Evolutionary conservation across 805 yeast species (phyloP).

Genomic region (Metschnikowia colocasiae): DNA sequence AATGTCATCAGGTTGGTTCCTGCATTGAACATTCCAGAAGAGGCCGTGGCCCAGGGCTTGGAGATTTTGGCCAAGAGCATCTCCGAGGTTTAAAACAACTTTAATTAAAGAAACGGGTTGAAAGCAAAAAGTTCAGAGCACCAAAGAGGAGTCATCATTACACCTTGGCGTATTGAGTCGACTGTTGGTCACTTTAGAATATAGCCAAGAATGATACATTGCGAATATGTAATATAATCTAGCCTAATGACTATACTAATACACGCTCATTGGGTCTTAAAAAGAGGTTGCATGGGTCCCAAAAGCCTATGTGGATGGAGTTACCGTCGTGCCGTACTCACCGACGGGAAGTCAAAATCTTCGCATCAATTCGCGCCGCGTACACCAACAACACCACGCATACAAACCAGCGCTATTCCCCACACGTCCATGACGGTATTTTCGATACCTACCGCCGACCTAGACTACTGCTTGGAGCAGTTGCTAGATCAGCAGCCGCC

Average conservation of each 20-base stretch:
- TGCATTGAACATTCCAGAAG: constrained; percentile 77
- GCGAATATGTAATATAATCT: no score
- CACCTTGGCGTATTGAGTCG: no score
- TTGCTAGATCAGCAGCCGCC: constrained; percentile 42
- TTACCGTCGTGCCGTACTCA: constrained; percentile 2
- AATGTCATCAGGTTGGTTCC: constrained; percentile 91
- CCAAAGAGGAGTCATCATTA: no score
- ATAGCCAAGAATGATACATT: no score
- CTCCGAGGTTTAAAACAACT: constrained; percentile 15
- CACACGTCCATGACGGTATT: constrained; percentile 28
- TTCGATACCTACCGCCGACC: constrained; percentile 33
- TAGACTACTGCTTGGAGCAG: constrained; percentile 43
- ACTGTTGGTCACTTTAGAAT: no score
- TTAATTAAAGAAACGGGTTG: no score
- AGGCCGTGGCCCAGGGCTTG: constrained; percentile 67
- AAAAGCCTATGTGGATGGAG: no score
- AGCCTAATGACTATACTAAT: no score
- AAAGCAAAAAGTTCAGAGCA: no score
- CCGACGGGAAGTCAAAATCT: background rate
- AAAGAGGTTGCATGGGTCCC: no score
- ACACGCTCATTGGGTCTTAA: no score
- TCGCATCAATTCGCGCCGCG: constrained; percentile 2
- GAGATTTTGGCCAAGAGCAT: constrained; percentile 61
- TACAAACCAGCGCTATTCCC: background rate
- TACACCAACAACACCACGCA: constrained; percentile 1